phyloP scores from a whole-genome alignment of 257 asterid genomes.

The Rauvolfia tetraphylla region DNA sequence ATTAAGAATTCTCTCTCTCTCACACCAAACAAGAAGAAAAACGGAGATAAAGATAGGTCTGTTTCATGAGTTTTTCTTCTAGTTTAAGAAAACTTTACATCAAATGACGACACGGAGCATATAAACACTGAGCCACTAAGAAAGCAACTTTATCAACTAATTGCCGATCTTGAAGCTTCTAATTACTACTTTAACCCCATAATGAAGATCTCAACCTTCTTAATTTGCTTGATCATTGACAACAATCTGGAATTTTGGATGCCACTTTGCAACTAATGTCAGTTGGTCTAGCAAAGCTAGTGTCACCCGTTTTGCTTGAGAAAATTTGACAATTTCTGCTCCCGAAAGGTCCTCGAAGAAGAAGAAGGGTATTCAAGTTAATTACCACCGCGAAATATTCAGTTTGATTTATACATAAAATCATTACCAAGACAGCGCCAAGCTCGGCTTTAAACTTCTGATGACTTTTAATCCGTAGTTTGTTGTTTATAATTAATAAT shows the following conservation, averaged over 20 bases:
- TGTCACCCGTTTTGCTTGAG: too few relatives aligned
- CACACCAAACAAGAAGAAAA: neutral
- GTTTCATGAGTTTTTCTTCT: slow-evolving; percentile 6
- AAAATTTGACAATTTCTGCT: too few relatives aligned
- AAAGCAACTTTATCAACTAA: slow-evolving; percentile 8
- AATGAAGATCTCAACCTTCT: slow-evolving; percentile 1
- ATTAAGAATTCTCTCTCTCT: neutral
- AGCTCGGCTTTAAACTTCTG: too few relatives aligned
- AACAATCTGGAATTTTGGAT: neutral
- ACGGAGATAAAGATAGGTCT: neutral
- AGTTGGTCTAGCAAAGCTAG: neutral
- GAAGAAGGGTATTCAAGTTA: too few relatives aligned
- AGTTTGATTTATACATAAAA: too few relatives aligned
- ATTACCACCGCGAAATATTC: too few relatives aligned
- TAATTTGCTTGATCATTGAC: slow-evolving; percentile 2
- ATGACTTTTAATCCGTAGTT: too few relatives aligned
- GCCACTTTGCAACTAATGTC: neutral
- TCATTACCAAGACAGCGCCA: too few relatives aligned
- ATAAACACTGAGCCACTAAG: neutral
- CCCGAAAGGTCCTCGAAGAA: too few relatives aligned
- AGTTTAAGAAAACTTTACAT: slow-evolving; percentile 15
- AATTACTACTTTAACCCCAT: slow-evolving; percentile 3
- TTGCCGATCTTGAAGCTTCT: neutral
- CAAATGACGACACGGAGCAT: neutral
- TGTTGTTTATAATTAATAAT: neutral